A percentile compares a stretch with the other conserved stretches of the same genome.
Evolutionary conservation across 352 stramenopile genomes (phyloP).

Genomic region (Globisporangium ultimum): DNA sequence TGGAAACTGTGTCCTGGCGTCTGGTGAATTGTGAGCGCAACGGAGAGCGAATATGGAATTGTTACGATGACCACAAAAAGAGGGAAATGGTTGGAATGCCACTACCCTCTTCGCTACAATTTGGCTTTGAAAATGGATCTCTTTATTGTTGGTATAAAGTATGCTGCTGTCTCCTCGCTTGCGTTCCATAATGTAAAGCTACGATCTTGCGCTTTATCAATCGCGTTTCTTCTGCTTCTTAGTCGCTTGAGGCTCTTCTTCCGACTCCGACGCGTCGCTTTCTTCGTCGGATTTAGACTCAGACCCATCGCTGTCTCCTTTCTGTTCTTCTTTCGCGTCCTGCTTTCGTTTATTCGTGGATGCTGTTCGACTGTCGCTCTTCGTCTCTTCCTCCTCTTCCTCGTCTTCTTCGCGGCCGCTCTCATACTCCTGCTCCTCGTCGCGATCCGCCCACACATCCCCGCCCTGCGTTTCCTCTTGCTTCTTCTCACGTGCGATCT

Average conservation of each 20-base stretch:
- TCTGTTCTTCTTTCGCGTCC: constrained; percentile 30
- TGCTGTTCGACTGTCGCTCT: constrained; percentile 17
- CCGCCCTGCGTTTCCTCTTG: constrained; percentile 16
- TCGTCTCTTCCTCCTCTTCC: constrained; percentile 20
- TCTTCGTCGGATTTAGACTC: not conserved
- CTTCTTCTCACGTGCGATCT: constrained; percentile 89
- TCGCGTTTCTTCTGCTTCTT: constrained; percentile 25
- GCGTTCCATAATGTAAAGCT: constrained; percentile 22
- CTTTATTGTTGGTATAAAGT: no score
- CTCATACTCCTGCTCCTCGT: constrained; percentile 65
- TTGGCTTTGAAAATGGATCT: no score
- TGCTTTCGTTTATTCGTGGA: constrained; percentile 15
- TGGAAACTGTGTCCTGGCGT: constrained; percentile 34
- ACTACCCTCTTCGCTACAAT: no score
- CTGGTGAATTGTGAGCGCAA: constrained; percentile 16
- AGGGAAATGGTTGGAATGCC: not conserved
- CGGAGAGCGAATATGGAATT: no score
- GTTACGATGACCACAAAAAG: not conserved
- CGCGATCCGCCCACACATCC: constrained; percentile 53
- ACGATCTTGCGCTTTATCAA: constrained; percentile 3
- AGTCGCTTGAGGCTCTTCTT: constrained; percentile 11
- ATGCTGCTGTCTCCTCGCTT: constrained; percentile 1
- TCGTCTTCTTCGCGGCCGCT: constrained; percentile 30
- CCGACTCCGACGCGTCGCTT: constrained; percentile 18
- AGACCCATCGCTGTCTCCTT: constrained; percentile 7